These are phyloP conservation scores for Xerocomus cyaneibrunnescens DNA, from an alignment of 1,284 basidiomycete genomes.

Conservation along the genomic window DNA sequence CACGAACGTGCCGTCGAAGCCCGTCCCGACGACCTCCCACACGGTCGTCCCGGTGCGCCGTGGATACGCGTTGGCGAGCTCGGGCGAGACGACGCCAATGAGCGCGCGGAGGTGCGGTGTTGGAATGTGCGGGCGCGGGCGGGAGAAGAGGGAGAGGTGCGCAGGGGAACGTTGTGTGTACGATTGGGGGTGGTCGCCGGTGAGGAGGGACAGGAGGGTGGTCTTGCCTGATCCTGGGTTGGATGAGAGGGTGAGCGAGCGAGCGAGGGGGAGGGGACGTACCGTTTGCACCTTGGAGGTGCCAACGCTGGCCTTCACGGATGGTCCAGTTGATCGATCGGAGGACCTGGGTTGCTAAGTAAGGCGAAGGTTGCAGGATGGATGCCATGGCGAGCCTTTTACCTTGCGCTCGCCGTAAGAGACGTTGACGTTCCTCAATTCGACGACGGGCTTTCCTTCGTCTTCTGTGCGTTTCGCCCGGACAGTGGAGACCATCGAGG, in stretches of 20 bases:
- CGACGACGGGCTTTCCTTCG: constrained; percentile 30
- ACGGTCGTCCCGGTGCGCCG: constrained; percentile 68
- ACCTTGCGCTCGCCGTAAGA: constrained; percentile 68
- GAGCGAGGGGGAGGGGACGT: constrained; percentile 9
- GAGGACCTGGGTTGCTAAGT: constrained; percentile 54
- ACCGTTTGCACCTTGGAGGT: constrained; percentile 87
- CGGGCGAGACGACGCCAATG: constrained; percentile 86
- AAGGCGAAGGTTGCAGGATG: constrained; percentile 1
- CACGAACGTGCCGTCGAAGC: constrained; percentile 81
- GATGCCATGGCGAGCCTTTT: constrained; percentile 13
- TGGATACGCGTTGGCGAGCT: constrained; percentile 91
- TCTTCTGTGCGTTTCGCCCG: background rate
- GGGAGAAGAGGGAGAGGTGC: constrained; percentile 70
- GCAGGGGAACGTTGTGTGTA: constrained; percentile 69
- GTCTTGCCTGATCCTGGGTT: constrained; percentile 92
- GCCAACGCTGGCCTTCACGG: constrained; percentile 79
- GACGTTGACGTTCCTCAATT: constrained; percentile 69
- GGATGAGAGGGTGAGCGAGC: background rate
- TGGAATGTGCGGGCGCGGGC: constrained; percentile 62
- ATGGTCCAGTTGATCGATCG: constrained; percentile 80
- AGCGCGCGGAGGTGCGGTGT: constrained; percentile 54
- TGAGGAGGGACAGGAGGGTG: constrained; percentile 88
- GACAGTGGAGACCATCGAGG: background rate
- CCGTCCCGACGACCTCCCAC: constrained; percentile 79
- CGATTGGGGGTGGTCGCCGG: constrained; percentile 94